phyloP scores from a whole-genome alignment of 1,284 basidiomycete species.

The Fistulinella staudtii region DNA sequence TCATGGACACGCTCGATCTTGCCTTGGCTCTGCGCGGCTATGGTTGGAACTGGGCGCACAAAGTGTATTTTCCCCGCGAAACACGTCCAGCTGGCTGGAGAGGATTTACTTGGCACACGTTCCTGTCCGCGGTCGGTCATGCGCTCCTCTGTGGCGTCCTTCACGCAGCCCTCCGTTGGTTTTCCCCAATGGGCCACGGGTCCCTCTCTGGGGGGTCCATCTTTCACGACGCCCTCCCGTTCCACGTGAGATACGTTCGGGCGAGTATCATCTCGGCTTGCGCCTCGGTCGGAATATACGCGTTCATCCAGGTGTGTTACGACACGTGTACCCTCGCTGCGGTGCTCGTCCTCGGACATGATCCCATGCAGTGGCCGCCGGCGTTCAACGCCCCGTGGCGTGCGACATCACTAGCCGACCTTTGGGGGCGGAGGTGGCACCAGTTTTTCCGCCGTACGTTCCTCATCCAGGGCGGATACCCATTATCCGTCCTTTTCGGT shows the following conservation, averaged over 20 bases:
- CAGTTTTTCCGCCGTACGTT: slow-evolving; percentile 31
- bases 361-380: slow-evolving; percentile 36
- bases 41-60: slow-evolving; percentile 42
- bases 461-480: slow-evolving; percentile 27
- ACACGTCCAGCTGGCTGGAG: slow-evolving; percentile 34
- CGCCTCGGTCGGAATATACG: slow-evolving; percentile 39
- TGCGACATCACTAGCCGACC: slow-evolving; percentile 34
- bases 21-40: slow-evolving; percentile 44
- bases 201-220: slow-evolving; percentile 43
- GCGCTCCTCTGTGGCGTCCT: slow-evolving; percentile 39
- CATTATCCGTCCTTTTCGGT: slow-evolving; percentile 38
- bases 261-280: slow-evolving; percentile 39
- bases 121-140: slow-evolving; percentile 35
- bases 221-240: slow-evolving; percentile 43
- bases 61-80: slow-evolving; percentile 41
- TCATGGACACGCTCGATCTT: slow-evolving; percentile 46
- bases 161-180: slow-evolving; percentile 39
- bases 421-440: slow-evolving; percentile 46
- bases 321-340: slow-evolving; percentile 39
- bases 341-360: slow-evolving; percentile 35
- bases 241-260: slow-evolving; percentile 38
- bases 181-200: slow-evolving; percentile 33
- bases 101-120: slow-evolving; percentile 37
- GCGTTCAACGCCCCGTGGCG: slow-evolving; percentile 37
- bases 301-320: slow-evolving; percentile 39